A percentile compares a stretch with the other conserved stretches of the same genome.
These are phyloP conservation scores for Pseudonitzschia multiseries DNA, from an alignment of 108 stramenopile genomes.

Conservation along the genomic window DNA sequence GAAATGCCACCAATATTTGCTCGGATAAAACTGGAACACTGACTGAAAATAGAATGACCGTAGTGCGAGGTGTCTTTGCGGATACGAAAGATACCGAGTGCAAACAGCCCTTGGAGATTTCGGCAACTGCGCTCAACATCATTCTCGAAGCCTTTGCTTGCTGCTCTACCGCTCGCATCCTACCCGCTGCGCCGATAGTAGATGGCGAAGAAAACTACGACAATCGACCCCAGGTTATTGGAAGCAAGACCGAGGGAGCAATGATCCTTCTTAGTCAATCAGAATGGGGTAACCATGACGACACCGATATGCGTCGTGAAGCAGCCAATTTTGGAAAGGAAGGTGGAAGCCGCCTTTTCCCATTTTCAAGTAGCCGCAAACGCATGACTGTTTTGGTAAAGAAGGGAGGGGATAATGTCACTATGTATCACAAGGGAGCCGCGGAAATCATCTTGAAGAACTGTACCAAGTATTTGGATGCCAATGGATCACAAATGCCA, in stretches of 20 bases:
- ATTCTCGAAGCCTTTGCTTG: slow-evolving; percentile 62
- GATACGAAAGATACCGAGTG: slow-evolving; percentile 45
- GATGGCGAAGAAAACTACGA: slow-evolving; percentile 38
- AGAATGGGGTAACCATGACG: slow-evolving; percentile 46
- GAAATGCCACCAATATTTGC: slow-evolving; percentile 96
- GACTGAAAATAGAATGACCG: slow-evolving; percentile 88
- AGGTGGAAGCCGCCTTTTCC: slow-evolving; percentile 66
- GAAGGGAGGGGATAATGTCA: slow-evolving; percentile 37
- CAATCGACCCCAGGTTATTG: slow-evolving; percentile 50
- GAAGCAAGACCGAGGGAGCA: slow-evolving; percentile 78
- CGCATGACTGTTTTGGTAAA: slow-evolving; percentile 71
- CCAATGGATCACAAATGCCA: slow-evolving; percentile 53
- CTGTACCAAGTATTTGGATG: slow-evolving; percentile 55
- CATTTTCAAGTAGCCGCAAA: slow-evolving; percentile 62
- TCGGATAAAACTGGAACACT: slow-evolving; percentile 92
- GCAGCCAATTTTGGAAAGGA: slow-evolving; percentile 55
- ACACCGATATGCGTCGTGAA: slow-evolving; percentile 49
- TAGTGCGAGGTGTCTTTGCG: slow-evolving; percentile 69
- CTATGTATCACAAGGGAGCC: slow-evolving; percentile 76
- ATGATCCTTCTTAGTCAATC: slow-evolving; percentile 57
- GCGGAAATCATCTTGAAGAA: slow-evolving; percentile 62
- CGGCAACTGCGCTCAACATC: slow-evolving; percentile 37
- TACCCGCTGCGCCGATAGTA: slow-evolving; percentile 31
- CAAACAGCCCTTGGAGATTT: slow-evolving; percentile 30
- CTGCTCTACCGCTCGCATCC: slow-evolving; percentile 61